Base-by-base conservation (phyloP, 768 basidiomycete species). In the Fomitopsis pulvina region DNA sequence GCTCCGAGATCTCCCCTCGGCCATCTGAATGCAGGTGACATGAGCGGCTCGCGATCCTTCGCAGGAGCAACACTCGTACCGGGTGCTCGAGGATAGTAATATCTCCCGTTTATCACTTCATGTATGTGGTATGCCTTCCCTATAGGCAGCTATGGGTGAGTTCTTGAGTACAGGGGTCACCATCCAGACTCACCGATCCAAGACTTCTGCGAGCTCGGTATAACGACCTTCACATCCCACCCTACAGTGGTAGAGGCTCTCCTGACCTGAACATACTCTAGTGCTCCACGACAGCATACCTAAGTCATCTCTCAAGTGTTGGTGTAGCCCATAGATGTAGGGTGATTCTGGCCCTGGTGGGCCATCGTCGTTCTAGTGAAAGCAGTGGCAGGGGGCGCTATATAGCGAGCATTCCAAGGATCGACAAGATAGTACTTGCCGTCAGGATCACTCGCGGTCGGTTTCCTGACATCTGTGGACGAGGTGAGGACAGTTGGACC, bases 81-180 rank as follows among this genome's bases (percentile, higher is more conserved):
- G 51, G 78, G 78, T 21, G 71, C 70, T 49, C 63, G 75, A 6
- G 90, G 90, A 58, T 92, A 92, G 67, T 83, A 92, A 63, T 85
- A 92, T 57, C 67, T 67, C 21, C 89, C 89, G 49, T 69, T 72
- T 9, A 82, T 80, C 34, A 80, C 70, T 56, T 91, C 85, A 38
- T 78, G 83, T 62, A 91, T 87, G 42, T 87, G 84, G 62, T 80
- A 90, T 24, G 89, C 84, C 60, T 86, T 88, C 40, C 90, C 88
- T 89, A 55, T 4, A 50, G 16, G n/a, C 5, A 2, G 6, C n/a
- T 9, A n/a, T 22, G 14, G 30, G 7, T n/a, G n/a, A n/a, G n/a
- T n/a, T n/a, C n/a, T n/a, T n/a, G n/a, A n/a, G n/a, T n/a, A n/a
- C n/a, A n/a, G 2, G 21, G 25, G 14, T 47, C 10, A 37, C 30